Conservation (phyloP, 139 green algal genomes). For the Dunaliella sp. region DNA sequence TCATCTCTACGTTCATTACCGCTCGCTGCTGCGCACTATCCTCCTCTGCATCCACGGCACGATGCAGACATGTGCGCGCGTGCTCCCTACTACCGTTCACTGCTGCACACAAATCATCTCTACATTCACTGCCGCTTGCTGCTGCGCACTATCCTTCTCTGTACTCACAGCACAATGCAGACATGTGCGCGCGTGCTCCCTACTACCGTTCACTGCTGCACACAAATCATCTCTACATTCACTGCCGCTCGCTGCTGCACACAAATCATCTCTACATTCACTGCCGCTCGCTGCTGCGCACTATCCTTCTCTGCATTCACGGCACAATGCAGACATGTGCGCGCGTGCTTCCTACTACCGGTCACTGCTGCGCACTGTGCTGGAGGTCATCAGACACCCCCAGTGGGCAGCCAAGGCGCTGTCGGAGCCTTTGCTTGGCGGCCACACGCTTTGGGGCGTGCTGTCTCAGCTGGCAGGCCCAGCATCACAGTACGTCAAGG, state of each 20-base stretch:
- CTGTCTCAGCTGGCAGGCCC: background rate
- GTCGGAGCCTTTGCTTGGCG: background rate
- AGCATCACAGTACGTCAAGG: background rate
- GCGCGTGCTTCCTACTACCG: conserved; percentile 39
- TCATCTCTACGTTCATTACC: background rate
- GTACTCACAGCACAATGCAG: background rate
- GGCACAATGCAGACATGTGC: background rate
- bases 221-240: too few species aligned
- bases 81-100: conserved; percentile 42
- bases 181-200: background rate
- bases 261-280: too few species aligned
- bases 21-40: too few species aligned
- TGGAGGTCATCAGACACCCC: background rate
- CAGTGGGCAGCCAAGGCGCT: background rate
- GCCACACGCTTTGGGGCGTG: background rate
- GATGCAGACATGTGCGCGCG: background rate
- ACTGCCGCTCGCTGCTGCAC: conserved; percentile 51
- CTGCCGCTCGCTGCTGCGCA: conserved; percentile 44
- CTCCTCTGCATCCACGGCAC: background rate
- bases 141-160: background rate
- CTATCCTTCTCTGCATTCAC: background rate
- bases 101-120: conserved; percentile 50
- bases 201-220: conserved; percentile 57
- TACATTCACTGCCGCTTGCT: too few species aligned
- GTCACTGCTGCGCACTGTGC: conserved; percentile 36